Base-by-base conservation (phyloP, 257 asterid species). In the Nicotiana tomentosiformis region DNA sequence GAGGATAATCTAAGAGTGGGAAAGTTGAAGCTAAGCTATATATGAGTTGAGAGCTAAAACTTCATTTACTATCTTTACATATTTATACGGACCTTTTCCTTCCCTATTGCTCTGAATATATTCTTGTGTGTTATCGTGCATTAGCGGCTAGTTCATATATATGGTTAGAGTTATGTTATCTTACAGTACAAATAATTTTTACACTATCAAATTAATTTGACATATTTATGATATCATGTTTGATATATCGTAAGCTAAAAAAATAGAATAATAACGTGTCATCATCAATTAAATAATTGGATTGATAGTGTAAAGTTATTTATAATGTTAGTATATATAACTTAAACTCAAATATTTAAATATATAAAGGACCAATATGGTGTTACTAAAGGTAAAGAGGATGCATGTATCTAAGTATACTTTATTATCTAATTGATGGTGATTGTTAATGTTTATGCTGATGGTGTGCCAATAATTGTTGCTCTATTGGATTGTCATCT, bases 381-480 rank as follows among this genome's bases (percentile, higher is more conserved):
- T 23, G n/a, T 33, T 78, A 55, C 72, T 18, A 60, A 58, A 62
- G 80, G 74, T 17, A 60, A 61, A 30, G 76, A 60, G 70, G 70
- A 30, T 62, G 64, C 65, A 80, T 80, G 83, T 20, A 80, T 80
- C 83, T 62, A 78, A 12, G n/a, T 33, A 32, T 69, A 7, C 51
- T 60, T 39, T 80, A 60, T 61, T 79, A 51, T 39, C 30, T 30
- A 80, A 39, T 43, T 15, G 83, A 62, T 62, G 76, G 74, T 4
- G 61, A 37, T 79, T 79, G 14, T 35, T 33, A 61, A 64, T 83
- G 77, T 55, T 70, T 77, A 88, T 84, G 78, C 83, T 80, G 81
- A 82, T 80, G 66, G 82, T 60, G 81, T 86, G 39, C 91, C 93
- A 87, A 84, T 90, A 62, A 90, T 87, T 87, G 87, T 37, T 77